Percentiles rank a stretch among this genome's conserved stretches.
phyloP scores from a whole-genome alignment of 495 filamentous ascomycete species.

The Podospora didyma region DNA sequence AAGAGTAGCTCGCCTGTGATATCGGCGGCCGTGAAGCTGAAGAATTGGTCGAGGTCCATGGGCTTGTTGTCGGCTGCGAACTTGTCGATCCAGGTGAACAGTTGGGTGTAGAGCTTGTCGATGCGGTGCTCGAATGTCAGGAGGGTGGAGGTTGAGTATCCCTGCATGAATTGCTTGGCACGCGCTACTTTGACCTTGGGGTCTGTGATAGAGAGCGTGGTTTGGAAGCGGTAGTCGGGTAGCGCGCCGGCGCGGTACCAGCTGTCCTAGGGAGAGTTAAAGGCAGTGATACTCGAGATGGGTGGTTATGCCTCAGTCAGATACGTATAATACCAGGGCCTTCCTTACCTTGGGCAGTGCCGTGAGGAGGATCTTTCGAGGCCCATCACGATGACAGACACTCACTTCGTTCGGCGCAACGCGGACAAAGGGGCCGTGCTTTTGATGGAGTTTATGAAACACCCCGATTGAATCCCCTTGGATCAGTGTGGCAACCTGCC shows the following conservation, averaged over 20 bases:
- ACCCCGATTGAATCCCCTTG: constrained; percentile 3
- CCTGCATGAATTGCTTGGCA: constrained; percentile 31
- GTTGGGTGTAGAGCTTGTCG: constrained; percentile 29
- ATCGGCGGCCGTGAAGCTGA: constrained; percentile 39
- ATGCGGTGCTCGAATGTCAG: constrained; percentile 37
- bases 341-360: constrained; percentile 20
- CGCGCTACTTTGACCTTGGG: constrained; percentile 31
- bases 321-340: no score
- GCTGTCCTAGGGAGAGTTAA: constrained; percentile 1
- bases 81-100: constrained; percentile 30
- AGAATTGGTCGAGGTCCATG: constrained; percentile 30
- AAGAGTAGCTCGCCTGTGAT: constrained; percentile 30
- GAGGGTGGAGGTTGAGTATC: constrained; percentile 38
- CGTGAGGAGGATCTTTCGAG: constrained; percentile 24
- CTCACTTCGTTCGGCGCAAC: constrained; percentile 48
- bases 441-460: background rate
- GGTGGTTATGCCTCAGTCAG: no score
- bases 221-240: constrained; percentile 40
- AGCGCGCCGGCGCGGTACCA: constrained; percentile 30
- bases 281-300: background rate
- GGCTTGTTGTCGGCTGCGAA: constrained; percentile 13
- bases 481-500: constrained; percentile 1
- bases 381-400: constrained; percentile 42
- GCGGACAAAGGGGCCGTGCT: constrained; percentile 40
- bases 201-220: constrained; percentile 41